Conservation (phyloP, 1,284 basidiomycete genomes). For the Ceratobasidium sp. region DNA sequence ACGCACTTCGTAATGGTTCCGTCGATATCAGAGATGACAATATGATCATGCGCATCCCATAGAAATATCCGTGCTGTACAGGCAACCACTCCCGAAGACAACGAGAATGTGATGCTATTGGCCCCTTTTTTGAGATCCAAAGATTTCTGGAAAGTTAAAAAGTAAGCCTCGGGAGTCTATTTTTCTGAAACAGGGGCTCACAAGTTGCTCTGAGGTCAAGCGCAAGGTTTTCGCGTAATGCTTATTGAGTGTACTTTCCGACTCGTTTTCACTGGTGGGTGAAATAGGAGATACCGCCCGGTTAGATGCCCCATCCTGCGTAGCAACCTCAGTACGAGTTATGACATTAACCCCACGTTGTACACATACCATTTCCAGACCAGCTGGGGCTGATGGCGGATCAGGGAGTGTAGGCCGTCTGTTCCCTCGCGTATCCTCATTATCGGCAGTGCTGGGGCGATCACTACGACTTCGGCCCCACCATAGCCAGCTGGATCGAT, state of each 20-base stretch:
- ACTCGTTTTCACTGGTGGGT: slow-evolving; percentile 43
- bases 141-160: slow-evolving; percentile 64
- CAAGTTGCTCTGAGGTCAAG: slow-evolving; percentile 80
- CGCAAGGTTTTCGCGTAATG: slow-evolving; percentile 92
- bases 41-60: slow-evolving; percentile 88
- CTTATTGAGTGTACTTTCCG: slow-evolving; percentile 53
- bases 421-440: slow-evolving; percentile 50
- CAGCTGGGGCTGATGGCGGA: slow-evolving; percentile 24
- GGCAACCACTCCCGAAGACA: slow-evolving; percentile 85
- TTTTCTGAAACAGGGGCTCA: slow-evolving; percentile 49
- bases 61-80: slow-evolving; percentile 94
- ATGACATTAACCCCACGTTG: background rate
- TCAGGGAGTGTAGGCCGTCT: slow-evolving; percentile 43
- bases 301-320: slow-evolving; percentile 24
- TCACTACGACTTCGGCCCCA: slow-evolving; percentile 46
- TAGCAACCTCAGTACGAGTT: background rate
- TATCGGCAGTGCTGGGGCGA: slow-evolving; percentile 48
- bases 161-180: slow-evolving; percentile 8
- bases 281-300: slow-evolving; percentile 40
- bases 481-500: slow-evolving; percentile 38
- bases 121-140: slow-evolving; percentile 86
- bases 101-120: slow-evolving; percentile 92
- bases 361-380: slow-evolving; percentile 23
- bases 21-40: slow-evolving; percentile 98
- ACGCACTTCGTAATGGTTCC: slow-evolving; percentile 97